phyloP scores from a whole-genome alignment of 2,329 filamentous ascomycete species.

The Cercospora zeae-maydis region DNA sequence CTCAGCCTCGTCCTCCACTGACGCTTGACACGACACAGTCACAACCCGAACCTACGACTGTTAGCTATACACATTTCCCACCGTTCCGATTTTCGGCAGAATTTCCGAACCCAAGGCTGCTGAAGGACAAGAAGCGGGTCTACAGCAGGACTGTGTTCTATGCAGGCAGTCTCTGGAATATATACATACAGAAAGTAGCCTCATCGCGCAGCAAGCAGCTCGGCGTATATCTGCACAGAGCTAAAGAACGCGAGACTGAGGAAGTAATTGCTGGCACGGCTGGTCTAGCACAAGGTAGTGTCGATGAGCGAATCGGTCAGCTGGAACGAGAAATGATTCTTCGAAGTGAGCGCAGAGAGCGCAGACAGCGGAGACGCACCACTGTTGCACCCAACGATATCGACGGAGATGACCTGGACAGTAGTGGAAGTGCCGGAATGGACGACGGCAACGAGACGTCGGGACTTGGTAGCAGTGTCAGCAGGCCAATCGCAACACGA shows the following conservation, averaged over 20 bases:
- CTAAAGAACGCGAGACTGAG: slow-evolving; percentile 53
- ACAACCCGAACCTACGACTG: slow-evolving; percentile 25
- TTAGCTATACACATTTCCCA: slow-evolving; percentile 53
- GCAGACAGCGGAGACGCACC: slow-evolving; percentile 29
- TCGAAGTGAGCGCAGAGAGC: slow-evolving; percentile 36
- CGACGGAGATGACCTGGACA: slow-evolving; percentile 38
- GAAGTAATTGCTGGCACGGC: slow-evolving; percentile 41
- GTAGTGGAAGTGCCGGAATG: slow-evolving; percentile 46
- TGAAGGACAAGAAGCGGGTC: slow-evolving; percentile 58
- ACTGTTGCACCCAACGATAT: slow-evolving; percentile 16
- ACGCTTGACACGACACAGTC: slow-evolving; percentile 6
- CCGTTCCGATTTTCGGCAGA: slow-evolving; percentile 59
- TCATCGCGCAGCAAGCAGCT: slow-evolving; percentile 55
- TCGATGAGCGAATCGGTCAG: slow-evolving; percentile 53
- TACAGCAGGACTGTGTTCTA: slow-evolving; percentile 59
- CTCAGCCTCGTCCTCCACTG: slow-evolving; percentile 29
- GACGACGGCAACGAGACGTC: slow-evolving; percentile 34
- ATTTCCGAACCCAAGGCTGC: slow-evolving; percentile 53
- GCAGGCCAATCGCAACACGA: slow-evolving; percentile 26
- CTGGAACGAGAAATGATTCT: slow-evolving; percentile 53
- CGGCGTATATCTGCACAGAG: slow-evolving; percentile 58
- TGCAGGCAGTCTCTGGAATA: slow-evolving; percentile 58
- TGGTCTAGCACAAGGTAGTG: slow-evolving; percentile 42
- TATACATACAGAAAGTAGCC: slow-evolving; percentile 59
- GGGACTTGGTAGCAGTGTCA: slow-evolving; percentile 8